phyloP scores from a whole-genome alignment of 208 protist genomes.

The Herpetomonas tarakana region DNA sequence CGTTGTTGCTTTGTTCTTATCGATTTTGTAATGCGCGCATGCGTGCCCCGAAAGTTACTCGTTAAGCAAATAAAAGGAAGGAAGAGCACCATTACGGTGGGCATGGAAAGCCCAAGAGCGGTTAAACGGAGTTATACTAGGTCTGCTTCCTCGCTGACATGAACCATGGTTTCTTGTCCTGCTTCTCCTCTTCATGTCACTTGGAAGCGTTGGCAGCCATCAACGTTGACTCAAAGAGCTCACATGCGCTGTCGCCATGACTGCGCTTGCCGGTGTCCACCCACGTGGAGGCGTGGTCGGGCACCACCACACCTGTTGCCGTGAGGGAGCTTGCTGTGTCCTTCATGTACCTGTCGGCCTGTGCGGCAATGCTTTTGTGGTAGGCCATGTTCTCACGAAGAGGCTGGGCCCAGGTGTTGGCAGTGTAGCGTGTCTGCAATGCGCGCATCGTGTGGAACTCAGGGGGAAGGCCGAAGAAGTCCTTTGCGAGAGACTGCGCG shows the following conservation, averaged over 20 bases:
- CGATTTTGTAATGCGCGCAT: too few relatives aligned
- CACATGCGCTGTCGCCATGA: slow-evolving; percentile 31
- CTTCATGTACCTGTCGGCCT: slow-evolving; percentile 35
- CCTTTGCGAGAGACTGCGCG: background rate
- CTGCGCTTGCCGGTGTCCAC: slow-evolving; percentile 25
- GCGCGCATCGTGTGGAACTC: slow-evolving; percentile 41
- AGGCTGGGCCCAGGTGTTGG: slow-evolving; percentile 58
- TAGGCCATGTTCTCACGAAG: slow-evolving; percentile 16
- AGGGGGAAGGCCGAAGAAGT: slow-evolving; percentile 41
- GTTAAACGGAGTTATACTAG: too few relatives aligned
- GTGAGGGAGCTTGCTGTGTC: slow-evolving; percentile 9
- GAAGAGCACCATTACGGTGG: too few relatives aligned
- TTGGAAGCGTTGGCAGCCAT: slow-evolving; percentile 18
- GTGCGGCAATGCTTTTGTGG: slow-evolving; percentile 23
- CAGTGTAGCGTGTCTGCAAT: slow-evolving; percentile 47
- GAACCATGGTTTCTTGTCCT: too few relatives aligned
- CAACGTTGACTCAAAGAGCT: slow-evolving; percentile 61
- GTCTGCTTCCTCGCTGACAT: too few relatives aligned
- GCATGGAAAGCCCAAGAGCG: too few relatives aligned
- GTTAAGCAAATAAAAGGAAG: too few relatives aligned
- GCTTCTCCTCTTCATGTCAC: too few relatives aligned
- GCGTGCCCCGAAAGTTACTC: too few relatives aligned
- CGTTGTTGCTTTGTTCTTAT: too few relatives aligned
- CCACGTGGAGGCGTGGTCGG: slow-evolving; percentile 36
- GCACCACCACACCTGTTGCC: slow-evolving; percentile 2